phyloP scores from a whole-genome alignment of 2,329 filamentous ascomycete genomes.

The Gaeumannomyces tritici region DNA sequence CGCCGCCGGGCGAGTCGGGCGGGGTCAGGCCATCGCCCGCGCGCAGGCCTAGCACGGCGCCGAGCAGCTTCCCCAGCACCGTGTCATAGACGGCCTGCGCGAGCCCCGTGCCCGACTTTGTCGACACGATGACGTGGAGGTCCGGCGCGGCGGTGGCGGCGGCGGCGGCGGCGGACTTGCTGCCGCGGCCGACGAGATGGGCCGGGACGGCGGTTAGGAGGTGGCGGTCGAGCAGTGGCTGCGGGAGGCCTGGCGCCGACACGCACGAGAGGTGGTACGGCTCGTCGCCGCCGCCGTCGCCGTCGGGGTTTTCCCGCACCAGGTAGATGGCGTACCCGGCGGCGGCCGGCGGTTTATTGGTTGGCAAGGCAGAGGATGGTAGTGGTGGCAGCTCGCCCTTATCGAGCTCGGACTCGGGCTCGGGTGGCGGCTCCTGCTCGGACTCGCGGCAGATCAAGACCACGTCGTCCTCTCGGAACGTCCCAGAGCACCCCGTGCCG shows the following conservation, averaged over 20 bases:
- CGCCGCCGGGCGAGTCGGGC: slow-evolving; percentile 1
- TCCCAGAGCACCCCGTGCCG: not conserved
- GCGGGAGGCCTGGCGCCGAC: slow-evolving; percentile 20
- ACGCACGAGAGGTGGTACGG: slow-evolving; percentile 11
- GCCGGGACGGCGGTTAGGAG: slow-evolving; percentile 26
- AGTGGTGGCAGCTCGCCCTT: not conserved
- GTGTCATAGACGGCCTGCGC: slow-evolving; percentile 45
- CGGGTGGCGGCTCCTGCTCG: not conserved
- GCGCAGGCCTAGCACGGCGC: slow-evolving; percentile 27
- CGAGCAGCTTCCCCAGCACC: slow-evolving; percentile 47
- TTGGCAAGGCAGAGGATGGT: not conserved
- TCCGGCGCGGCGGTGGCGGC: slow-evolving; percentile 13
- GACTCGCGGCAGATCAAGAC: slow-evolving; percentile 1
- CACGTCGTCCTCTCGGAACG: not conserved
- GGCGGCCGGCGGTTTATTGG: not conserved
- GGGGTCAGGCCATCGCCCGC: slow-evolving; percentile 6
- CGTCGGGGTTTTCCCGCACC: not conserved
- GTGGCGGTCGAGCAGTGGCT: slow-evolving; percentile 24
- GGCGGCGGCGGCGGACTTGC: not conserved
- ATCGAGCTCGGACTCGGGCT: not conserved
- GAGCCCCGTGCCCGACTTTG: slow-evolving; percentile 50
- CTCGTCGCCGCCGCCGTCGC: not conserved
- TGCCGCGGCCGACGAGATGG: not conserved
- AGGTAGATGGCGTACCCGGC: not conserved
- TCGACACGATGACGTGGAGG: slow-evolving; percentile 59